These are phyloP conservation scores for Apophysomyces sp. DNA, from an alignment of 371 early-diverging fungal species.

Conservation along the genomic window DNA sequence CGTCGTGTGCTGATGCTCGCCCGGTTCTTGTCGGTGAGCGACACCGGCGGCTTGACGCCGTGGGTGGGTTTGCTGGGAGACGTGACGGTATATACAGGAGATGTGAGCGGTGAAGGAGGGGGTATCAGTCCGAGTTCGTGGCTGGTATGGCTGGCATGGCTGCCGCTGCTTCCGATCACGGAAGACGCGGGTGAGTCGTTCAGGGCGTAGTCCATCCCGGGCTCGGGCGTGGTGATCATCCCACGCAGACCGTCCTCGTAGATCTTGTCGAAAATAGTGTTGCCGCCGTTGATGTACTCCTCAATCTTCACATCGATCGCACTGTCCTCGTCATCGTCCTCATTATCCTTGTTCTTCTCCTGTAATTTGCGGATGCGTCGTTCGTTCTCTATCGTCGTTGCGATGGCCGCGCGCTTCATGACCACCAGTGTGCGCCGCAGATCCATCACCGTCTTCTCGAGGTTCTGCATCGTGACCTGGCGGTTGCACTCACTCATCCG, in stretches of 20 bases:
- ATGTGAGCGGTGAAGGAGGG: slow-evolving; percentile 18
- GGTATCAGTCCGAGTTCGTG: slow-evolving; percentile 10
- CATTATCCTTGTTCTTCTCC: slow-evolving; percentile 11
- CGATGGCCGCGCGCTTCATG: slow-evolving; percentile 76
- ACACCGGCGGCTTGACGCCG: slow-evolving; percentile 14
- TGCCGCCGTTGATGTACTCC: slow-evolving; percentile 44
- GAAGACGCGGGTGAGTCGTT: slow-evolving; percentile 15
- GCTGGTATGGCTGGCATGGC: slow-evolving; percentile 1
- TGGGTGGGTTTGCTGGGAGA: not conserved
- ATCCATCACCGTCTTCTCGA: slow-evolving; percentile 72
- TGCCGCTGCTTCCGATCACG: not conserved
- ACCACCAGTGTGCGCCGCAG: slow-evolving; percentile 70
- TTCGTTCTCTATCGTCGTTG: slow-evolving; percentile 73
- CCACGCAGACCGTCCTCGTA: slow-evolving; percentile 59
- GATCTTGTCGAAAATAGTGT: slow-evolving; percentile 57
- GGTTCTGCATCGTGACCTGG: slow-evolving; percentile 54
- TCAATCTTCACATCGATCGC: slow-evolving; percentile 29
- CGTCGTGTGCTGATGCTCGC: slow-evolving; percentile 8
- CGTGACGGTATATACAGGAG: slow-evolving; percentile 6
- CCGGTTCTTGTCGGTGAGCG: slow-evolving; percentile 12
- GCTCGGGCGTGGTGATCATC: slow-evolving; percentile 21
- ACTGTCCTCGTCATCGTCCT: slow-evolving; percentile 20
- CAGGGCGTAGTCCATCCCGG: slow-evolving; percentile 10
- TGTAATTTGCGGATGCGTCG: slow-evolving; percentile 65
- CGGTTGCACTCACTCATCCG: slow-evolving; percentile 62